Conservation (phyloP, 805 yeast species). For the Kazachstania africana region DNA sequence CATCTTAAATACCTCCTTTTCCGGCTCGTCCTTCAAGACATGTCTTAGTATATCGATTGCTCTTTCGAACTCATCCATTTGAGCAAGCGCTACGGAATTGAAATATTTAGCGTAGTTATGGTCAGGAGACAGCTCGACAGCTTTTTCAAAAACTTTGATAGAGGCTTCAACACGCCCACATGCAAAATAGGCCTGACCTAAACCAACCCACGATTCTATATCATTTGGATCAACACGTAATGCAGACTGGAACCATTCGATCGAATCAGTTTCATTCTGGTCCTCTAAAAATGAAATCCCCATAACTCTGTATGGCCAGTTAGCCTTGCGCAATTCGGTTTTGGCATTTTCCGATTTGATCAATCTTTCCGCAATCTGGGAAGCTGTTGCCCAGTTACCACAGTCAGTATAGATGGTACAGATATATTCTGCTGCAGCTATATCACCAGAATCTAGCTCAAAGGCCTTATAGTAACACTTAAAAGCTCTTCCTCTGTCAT, state of each 20-base stretch:
- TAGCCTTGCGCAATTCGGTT: constrained; percentile 32
- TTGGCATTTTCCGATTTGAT: constrained; percentile 52
- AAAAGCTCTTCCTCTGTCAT: constrained; percentile 57
- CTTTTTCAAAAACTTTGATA: constrained; percentile 63
- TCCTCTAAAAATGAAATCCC: constrained; percentile 67
- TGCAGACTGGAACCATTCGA: constrained; percentile 82
- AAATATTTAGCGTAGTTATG: constrained; percentile 57
- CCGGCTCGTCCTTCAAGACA: constrained; percentile 33
- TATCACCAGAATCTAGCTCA: constrained; percentile 70
- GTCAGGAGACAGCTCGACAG: constrained; percentile 39
- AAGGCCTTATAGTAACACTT: constrained; percentile 85
- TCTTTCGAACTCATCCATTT: constrained; percentile 52
- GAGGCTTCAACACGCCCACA: constrained; percentile 87
- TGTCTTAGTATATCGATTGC: constrained; percentile 39
- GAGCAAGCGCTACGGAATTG: constrained; percentile 52
- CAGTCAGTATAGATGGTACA: constrained; percentile 55
- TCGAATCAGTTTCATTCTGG: constrained; percentile 66
- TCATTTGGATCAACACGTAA: constrained; percentile 58
- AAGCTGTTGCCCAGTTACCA: constrained; percentile 78
- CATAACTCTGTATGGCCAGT: constrained; percentile 85
- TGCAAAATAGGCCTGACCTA: constrained; percentile 89
- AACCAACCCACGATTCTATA: constrained; percentile 77
- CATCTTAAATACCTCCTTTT: constrained; percentile 39
- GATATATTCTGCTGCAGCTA: constrained; percentile 60
- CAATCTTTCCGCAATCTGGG: constrained; percentile 55